phyloP scores from a whole-genome alignment of 768 basidiomycete genomes.

The Coprinopsis cinerea region DNA sequence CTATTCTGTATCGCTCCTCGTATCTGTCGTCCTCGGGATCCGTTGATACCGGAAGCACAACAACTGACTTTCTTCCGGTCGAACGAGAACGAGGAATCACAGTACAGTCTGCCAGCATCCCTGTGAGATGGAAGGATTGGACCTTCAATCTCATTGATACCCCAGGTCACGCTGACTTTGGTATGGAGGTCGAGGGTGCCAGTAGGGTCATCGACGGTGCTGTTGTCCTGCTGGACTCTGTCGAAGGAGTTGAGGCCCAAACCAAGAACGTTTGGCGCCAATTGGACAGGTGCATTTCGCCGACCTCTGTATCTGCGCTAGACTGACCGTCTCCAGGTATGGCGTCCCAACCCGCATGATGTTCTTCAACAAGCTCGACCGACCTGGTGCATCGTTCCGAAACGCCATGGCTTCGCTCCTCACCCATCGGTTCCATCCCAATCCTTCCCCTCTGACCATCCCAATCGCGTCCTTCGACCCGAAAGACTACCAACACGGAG shows the following conservation, averaged over 20 bases:
- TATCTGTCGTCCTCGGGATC: slow-evolving; percentile 73
- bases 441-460: slow-evolving; percentile 62
- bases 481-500: slow-evolving; percentile 59
- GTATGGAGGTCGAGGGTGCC: slow-evolving; percentile 95
- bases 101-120: slow-evolving; percentile 88
- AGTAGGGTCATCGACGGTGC: slow-evolving; percentile 88
- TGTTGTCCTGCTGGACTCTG: slow-evolving; percentile 82
- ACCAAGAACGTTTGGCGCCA: slow-evolving; percentile 88
- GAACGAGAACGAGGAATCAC: slow-evolving; percentile 90
- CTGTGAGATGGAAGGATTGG: slow-evolving; percentile 81
- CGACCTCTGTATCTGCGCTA: neutral
- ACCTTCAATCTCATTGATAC: slow-evolving; percentile 86
- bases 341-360: slow-evolving; percentile 72
- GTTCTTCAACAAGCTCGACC: slow-evolving; percentile 85
- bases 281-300: slow-evolving; percentile 64
- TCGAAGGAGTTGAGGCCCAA: slow-evolving; percentile 88
- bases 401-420: slow-evolving; percentile 69
- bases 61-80: slow-evolving; percentile 84
- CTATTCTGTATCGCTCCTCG: slow-evolving; percentile 69
- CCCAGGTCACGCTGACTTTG: slow-evolving; percentile 90
- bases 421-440: slow-evolving; percentile 67
- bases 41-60: slow-evolving; percentile 87
- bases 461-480: slow-evolving; percentile 76
- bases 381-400: slow-evolving; percentile 76
- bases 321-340: slow-evolving; percentile 44